A percentile compares a stretch with the other conserved stretches of the same genome.
These are phyloP conservation scores for Misopates orontium DNA, from an alignment of 257 asterid species.

Conservation along the genomic window DNA sequence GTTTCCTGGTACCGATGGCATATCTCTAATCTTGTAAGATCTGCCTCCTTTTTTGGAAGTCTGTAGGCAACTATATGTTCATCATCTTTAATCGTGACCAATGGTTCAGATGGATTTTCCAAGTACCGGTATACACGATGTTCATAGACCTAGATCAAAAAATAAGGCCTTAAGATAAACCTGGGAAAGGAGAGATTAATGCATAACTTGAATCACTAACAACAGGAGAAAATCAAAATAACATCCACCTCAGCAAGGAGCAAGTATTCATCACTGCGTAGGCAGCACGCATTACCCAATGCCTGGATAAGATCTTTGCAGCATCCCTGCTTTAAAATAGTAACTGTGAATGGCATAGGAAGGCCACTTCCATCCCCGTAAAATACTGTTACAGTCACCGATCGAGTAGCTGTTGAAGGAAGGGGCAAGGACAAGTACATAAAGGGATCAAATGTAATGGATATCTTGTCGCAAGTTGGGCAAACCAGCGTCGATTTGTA, in stretches of 20 bases:
- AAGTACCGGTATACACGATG: conserved; percentile 73
- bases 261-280: conserved; percentile 72
- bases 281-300: conserved; percentile 63
- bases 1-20: conserved; percentile 64
- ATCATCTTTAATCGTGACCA: conserved; percentile 75
- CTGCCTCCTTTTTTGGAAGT: conserved; percentile 58
- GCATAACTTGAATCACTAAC: conserved; percentile 15
- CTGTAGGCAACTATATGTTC: conserved; percentile 93
- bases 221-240: conserved; percentile 8
- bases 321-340: conserved; percentile 74
- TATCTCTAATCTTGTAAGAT: conserved; percentile 72
- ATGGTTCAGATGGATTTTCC: conserved; percentile 73
- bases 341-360: conserved; percentile 90
- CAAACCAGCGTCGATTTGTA: conserved; percentile 94
- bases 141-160: conserved; percentile 68
- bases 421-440: conserved; percentile 96
- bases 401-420: conserved; percentile 84
- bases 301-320: conserved; percentile 80
- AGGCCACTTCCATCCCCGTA: conserved; percentile 87
- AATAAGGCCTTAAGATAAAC: conserved; percentile 27
- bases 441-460: conserved; percentile 95
- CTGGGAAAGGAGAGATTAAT: conserved; percentile 4
- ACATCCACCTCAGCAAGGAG: conserved; percentile 82
- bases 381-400: conserved; percentile 76
- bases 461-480: conserved; percentile 80